These are phyloP conservation scores for Pyrenula aspistea DNA, from an alignment of 495 filamentous ascomycete genomes.

Conservation along the genomic window DNA sequence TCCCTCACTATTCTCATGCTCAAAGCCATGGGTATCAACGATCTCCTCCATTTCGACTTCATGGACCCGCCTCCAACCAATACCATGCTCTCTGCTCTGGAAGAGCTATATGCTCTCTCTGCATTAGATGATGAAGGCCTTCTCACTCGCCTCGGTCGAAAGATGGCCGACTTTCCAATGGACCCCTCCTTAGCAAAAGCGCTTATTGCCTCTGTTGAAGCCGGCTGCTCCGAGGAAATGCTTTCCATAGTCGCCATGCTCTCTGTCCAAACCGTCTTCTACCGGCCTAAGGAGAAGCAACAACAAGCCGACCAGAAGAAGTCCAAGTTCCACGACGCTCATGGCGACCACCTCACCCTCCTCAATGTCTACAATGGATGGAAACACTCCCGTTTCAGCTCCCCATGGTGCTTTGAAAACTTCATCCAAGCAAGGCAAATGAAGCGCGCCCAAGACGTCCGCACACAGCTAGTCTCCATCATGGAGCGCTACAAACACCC, in stretches of 20 bases:
- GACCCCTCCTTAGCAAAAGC: slow-evolving; percentile 81
- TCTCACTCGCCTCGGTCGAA: slow-evolving; percentile 79
- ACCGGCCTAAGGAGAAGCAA: slow-evolving; percentile 93
- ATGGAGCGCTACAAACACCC: slow-evolving; percentile 79
- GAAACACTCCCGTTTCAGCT: slow-evolving; percentile 70
- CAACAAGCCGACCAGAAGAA: slow-evolving; percentile 95
- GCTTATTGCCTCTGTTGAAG: slow-evolving; percentile 74
- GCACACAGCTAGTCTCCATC: slow-evolving; percentile 83
- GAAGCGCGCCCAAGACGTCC: slow-evolving; percentile 79
- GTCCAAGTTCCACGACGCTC: slow-evolving; percentile 88
- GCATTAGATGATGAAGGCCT: slow-evolving; percentile 95
- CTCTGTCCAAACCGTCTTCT: slow-evolving; percentile 73
- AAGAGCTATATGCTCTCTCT: slow-evolving; percentile 85
- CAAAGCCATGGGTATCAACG: slow-evolving; percentile 98
- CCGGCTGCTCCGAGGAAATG: slow-evolving; percentile 86
- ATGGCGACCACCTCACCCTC: slow-evolving; percentile 87
- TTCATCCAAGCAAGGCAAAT: slow-evolving; percentile 90
- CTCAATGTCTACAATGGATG: slow-evolving; percentile 95
- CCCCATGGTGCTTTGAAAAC: slow-evolving; percentile 94
- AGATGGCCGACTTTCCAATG: slow-evolving; percentile 98
- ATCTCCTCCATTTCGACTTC: slow-evolving; percentile 94
- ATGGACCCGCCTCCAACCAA: slow-evolving; percentile 98
- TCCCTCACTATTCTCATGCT: slow-evolving; percentile 93
- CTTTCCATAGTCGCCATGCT: slow-evolving; percentile 94
- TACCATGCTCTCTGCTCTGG: slow-evolving; percentile 91